A percentile compares a stretch with the other conserved stretches of the same genome.
Conservation (phyloP, 2,329 filamentous ascomycete species). For the Aspergillus phoenicis region DNA sequence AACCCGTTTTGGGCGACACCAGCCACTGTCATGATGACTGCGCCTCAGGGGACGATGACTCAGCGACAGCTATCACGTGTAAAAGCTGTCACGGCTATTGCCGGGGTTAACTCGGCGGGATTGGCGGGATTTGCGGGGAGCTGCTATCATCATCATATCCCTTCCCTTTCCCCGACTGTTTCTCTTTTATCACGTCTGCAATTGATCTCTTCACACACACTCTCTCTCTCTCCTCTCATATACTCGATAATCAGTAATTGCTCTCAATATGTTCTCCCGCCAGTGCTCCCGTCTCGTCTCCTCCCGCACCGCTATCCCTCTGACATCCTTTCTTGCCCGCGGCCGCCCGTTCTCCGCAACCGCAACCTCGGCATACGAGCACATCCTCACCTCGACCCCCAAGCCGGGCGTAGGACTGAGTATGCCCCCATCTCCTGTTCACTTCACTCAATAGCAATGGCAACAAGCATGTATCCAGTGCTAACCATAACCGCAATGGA, state of each 20-base stretch:
- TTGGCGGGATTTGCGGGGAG: slow-evolving; percentile 6
- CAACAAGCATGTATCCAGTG: neutral
- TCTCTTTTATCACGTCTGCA: neutral
- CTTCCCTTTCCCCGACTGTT: neutral
- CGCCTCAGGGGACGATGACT: slow-evolving; percentile 16
- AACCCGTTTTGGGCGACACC: slow-evolving; percentile 14
- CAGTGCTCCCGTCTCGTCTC: slow-evolving; percentile 64
- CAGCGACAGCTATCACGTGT: slow-evolving; percentile 14
- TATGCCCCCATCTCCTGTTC: slow-evolving; percentile 45
- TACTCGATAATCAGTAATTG: neutral
- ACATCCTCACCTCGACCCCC: slow-evolving; percentile 78
- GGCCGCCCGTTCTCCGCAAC: slow-evolving; percentile 48
- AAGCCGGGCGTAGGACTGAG: slow-evolving; percentile 88
- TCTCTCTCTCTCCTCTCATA: neutral
- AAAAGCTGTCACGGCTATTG: neutral
- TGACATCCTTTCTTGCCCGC: slow-evolving; percentile 40
- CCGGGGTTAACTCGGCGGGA: neutral
- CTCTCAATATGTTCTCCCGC: slow-evolving; percentile 40
- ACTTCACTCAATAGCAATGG: neutral
- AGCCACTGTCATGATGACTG: slow-evolving; percentile 24
- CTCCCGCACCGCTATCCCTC: slow-evolving; percentile 51
- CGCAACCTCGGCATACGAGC: slow-evolving; percentile 65
- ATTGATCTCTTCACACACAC: neutral
- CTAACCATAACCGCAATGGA: neutral
- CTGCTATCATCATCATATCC: neutral